Percentiles rank a stretch among this genome's conserved stretches.
Evolutionary conservation across 2,329 filamentous ascomycete genomes (phyloP).

Genomic region (Trichophyton equinum): DNA sequence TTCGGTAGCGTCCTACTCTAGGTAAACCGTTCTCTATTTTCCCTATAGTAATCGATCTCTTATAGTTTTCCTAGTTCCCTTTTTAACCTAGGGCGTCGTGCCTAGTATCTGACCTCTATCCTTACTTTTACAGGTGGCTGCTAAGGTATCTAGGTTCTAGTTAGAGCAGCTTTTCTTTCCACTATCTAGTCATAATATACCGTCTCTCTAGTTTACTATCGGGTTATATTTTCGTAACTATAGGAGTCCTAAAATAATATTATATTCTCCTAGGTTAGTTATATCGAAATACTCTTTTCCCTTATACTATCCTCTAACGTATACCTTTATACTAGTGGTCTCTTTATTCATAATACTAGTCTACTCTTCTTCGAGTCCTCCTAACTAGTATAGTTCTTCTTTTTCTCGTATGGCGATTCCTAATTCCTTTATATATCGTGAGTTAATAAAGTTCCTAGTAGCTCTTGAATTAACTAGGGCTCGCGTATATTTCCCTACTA

Average conservation of each 20-base stretch:
- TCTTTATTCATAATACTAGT: background rate
- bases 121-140: background rate
- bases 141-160: background rate
- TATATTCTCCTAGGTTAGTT: background rate
- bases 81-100: too few species aligned
- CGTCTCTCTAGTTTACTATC: too few species aligned
- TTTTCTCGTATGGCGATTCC: background rate
- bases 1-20: too few species aligned
- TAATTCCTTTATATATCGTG: background rate
- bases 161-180: too few species aligned
- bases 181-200: too few species aligned
- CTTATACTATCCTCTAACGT: background rate
- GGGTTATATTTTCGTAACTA: background rate
- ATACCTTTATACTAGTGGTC: background rate
- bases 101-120: too few species aligned
- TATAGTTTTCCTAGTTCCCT: too few species aligned
- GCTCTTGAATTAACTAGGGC: background rate
- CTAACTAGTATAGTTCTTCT: background rate
- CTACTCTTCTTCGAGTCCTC: background rate
- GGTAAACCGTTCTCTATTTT: too few species aligned
- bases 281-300: background rate
- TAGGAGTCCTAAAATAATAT: background rate
- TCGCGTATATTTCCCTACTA: background rate
- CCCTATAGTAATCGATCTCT: too few species aligned
- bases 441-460: background rate